Conservation (phyloP, 164 flowering plant species). For the Platanus orientalis region DNA sequence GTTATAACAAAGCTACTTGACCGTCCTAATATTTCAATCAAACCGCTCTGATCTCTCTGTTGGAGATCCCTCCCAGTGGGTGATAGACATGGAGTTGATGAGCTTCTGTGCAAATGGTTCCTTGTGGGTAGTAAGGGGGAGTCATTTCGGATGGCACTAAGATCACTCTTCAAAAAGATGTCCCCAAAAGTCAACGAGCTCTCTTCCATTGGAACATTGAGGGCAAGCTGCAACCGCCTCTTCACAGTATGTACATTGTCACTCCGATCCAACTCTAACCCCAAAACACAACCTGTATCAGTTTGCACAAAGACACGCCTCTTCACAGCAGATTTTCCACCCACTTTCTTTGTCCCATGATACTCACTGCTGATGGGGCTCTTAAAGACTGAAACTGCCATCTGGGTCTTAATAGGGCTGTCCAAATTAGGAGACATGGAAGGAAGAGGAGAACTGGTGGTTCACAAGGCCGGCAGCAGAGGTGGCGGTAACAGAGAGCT, state of each 20-base stretch:
- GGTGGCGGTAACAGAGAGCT: conserved; percentile 28
- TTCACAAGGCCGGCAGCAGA: conserved; percentile 20
- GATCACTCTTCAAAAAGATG: too few relatives aligned
- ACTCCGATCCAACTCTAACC: not conserved
- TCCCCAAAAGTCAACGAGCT: conserved; percentile 41
- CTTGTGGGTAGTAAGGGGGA: conserved; percentile 47
- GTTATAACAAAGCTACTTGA: too few relatives aligned
- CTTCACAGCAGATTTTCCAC: too few relatives aligned
- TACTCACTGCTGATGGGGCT: conserved; percentile 34
- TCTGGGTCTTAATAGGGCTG: too few relatives aligned
- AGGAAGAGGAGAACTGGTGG: conserved; percentile 20
- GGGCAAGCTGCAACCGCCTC: conserved; percentile 37
- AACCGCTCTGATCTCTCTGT: conserved; percentile 46
- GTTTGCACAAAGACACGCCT: too few relatives aligned
- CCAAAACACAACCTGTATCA: not conserved
- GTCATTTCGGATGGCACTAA: conserved; percentile 33
- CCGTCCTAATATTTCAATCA: conserved; percentile 54
- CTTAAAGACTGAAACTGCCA: conserved; percentile 18
- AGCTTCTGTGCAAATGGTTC: conserved; percentile 47
- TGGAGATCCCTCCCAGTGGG: conserved; percentile 47
- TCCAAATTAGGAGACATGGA: too few relatives aligned
- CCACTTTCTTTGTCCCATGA: conserved; percentile 22
- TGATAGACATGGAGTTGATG: too few relatives aligned
- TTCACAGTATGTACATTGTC: conserved; percentile 46
- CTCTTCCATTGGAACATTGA: conserved; percentile 42